Conservation (phyloP, 495 filamentous ascomycete genomes). For the Trichoderma virens region DNA sequence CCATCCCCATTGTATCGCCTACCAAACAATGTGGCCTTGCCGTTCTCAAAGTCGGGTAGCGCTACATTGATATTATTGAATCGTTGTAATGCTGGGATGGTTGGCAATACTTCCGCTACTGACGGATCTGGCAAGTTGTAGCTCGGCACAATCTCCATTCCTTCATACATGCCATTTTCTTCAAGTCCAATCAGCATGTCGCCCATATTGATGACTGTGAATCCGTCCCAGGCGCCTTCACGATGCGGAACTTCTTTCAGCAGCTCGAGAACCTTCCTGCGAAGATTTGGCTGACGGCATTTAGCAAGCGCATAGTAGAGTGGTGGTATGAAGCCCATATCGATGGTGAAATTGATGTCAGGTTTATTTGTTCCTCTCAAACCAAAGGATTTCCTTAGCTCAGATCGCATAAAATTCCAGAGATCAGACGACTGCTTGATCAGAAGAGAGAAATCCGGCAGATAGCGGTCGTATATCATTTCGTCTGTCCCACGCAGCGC, state of each 20-base stretch:
- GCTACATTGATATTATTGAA: neutral
- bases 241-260: constrained; percentile 33
- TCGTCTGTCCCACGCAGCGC: constrained; percentile 29
- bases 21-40: neutral
- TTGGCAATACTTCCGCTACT: neutral
- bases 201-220: constrained; percentile 20
- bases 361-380: constrained; percentile 8
- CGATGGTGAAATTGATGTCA: constrained; percentile 29
- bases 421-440: constrained; percentile 25
- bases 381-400: neutral
- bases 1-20: neutral
- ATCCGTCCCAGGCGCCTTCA: constrained; percentile 45
- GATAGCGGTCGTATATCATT: constrained; percentile 35
- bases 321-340: constrained; percentile 44
- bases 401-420: constrained; percentile 14
- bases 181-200: constrained; percentile 31
- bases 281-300: constrained; percentile 42
- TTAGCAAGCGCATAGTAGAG: constrained; percentile 48
- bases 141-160: constrained; percentile 13
- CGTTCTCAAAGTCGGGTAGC: neutral
- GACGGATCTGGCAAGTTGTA: neutral
- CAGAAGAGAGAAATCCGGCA: constrained; percentile 29
- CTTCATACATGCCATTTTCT: constrained; percentile 22
- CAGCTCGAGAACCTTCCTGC: constrained; percentile 35
- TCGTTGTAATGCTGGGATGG: neutral